phyloP scores from a whole-genome alignment of 2,329 filamentous ascomycete species.

The Chrysoporthe deuterocubensis region DNA sequence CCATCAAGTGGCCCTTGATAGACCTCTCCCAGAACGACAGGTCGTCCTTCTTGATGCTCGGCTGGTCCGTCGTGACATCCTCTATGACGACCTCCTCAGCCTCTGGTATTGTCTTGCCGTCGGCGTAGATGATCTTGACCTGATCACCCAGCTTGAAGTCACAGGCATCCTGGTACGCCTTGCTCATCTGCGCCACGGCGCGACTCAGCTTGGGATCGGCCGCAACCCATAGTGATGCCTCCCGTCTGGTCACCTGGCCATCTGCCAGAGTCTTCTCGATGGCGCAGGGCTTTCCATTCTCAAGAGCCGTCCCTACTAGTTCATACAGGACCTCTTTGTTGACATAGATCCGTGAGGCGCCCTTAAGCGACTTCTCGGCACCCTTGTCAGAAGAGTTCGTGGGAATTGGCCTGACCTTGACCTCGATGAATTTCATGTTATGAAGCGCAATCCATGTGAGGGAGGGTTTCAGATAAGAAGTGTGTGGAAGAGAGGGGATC shows the following conservation, averaged over 20 bases:
- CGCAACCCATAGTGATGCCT: conserved; percentile 55
- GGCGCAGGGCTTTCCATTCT: conserved; percentile 43
- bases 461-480: background rate
- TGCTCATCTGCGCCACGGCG: conserved; percentile 72
- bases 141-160: conserved; percentile 74
- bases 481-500: background rate
- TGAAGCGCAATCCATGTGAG: background rate
- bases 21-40: conserved; percentile 42
- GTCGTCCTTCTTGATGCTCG: conserved; percentile 39
- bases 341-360: conserved; percentile 53
- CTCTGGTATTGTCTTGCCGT: conserved; percentile 54
- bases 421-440: conserved; percentile 32
- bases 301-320: conserved; percentile 45
- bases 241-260: conserved; percentile 36
- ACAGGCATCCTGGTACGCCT: conserved; percentile 72
- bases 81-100: conserved; percentile 63
- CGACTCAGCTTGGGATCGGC: conserved; percentile 62
- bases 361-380: conserved; percentile 47
- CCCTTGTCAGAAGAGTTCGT: conserved; percentile 38
- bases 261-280: conserved; percentile 32
- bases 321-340: conserved; percentile 52
- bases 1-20: conserved; percentile 38
- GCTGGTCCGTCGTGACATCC: conserved; percentile 54
- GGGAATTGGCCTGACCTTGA: conserved; percentile 47
- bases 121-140: conserved; percentile 61